Evolutionary conservation across 2,329 filamentous ascomycete species (phyloP), one percentile per base, ranked within the genome.

Genomic region (Meredithiella fracta): DNA sequence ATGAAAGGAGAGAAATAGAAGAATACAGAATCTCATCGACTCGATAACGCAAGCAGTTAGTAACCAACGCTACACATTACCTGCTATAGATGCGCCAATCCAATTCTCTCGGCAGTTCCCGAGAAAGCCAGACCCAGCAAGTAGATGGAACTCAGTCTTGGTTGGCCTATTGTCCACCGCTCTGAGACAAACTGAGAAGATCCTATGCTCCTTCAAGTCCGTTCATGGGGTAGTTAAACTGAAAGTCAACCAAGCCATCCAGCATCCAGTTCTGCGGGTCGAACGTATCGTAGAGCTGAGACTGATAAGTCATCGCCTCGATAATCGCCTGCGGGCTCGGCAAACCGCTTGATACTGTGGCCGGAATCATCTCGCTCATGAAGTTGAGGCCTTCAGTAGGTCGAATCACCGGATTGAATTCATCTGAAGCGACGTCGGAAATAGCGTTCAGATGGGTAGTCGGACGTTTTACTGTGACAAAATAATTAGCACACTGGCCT

Each of bases 241-340:
- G 86, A 65, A 91, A 85, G 65, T 90, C 85, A 59, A 92, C 74
- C 34, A 91, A 73, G 14, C 86, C 86, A 66, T 96, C 90, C 59
- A 96, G 72, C 73, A 94, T 88, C 90, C 90, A 96, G 67, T 91
- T 87, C 63, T 95, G 76, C 1, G 90, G 87, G 68, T 95, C 89
- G 64, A 94, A 95, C 60, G 94, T 87, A 66, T 94, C 86, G 67
- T 89, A 89, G 62, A 81, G 84, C 8, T 79, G 78, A 56, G 85
- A 77, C 61, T 78, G 75, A 60, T 86, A 83, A 62, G 29, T 74
- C 60, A 79, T 67, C 29, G 71, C 70, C 25, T 68, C 67, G 53
- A 78, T 69, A 64, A 78, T 71, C 62, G 68, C 70, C 61, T 70
- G 72, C 20, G 72, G 66, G 25, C 67, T 69, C 3, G 67, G 62